phyloP scores from a whole-genome alignment of 2,329 filamentous ascomycete species.

The Bipolaris cookei region DNA sequence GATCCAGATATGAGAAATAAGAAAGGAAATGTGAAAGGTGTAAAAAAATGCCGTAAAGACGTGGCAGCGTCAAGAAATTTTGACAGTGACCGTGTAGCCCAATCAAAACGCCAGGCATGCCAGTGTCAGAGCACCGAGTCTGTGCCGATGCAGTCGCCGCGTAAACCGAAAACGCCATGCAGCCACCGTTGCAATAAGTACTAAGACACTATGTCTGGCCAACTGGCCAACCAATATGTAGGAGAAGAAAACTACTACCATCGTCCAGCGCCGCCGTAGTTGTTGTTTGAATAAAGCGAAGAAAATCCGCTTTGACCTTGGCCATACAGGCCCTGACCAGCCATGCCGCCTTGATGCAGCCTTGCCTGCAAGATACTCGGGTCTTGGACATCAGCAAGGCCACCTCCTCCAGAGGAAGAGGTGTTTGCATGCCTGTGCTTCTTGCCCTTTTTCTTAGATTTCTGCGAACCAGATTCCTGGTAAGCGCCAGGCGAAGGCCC shows the following conservation, averaged over 20 bases:
- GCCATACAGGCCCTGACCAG: conserved; percentile 88
- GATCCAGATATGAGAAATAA: conserved; percentile 38
- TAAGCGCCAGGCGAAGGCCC: conserved; percentile 83
- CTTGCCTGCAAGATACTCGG: conserved; percentile 98
- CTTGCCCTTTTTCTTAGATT: conserved; percentile 99
- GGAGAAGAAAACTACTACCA: conserved; percentile 47
- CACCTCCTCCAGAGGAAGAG: conserved; percentile 99
- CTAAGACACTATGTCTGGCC: conserved; percentile 43
- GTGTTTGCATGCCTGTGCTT: conserved; percentile 99
- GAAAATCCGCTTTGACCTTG: conserved; percentile 94
- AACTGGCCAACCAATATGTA: conserved; percentile 37
- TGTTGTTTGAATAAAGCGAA: conserved; percentile 74
- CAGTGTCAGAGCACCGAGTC: conserved; percentile 39
- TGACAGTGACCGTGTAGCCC: conserved; percentile 34
- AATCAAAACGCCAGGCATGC: conserved; percentile 49
- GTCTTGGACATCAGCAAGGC: conserved; percentile 99
- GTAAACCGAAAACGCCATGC: conserved; percentile 48
- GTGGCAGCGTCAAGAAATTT: conserved; percentile 39
- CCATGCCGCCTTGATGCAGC: conserved; percentile 84
- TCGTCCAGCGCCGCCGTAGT: conserved; percentile 49
- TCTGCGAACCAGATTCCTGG: conserved; percentile 85
- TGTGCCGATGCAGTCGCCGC: conserved; percentile 50
- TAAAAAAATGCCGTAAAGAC: conserved; percentile 41
- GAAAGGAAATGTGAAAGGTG: conserved; percentile 38
- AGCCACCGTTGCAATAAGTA: conserved; percentile 40